Evolutionary conservation across 352 stramenopile genomes (phyloP), one percentile per base, ranked within the genome.

Genomic region (Phytopythium litorale): DNA sequence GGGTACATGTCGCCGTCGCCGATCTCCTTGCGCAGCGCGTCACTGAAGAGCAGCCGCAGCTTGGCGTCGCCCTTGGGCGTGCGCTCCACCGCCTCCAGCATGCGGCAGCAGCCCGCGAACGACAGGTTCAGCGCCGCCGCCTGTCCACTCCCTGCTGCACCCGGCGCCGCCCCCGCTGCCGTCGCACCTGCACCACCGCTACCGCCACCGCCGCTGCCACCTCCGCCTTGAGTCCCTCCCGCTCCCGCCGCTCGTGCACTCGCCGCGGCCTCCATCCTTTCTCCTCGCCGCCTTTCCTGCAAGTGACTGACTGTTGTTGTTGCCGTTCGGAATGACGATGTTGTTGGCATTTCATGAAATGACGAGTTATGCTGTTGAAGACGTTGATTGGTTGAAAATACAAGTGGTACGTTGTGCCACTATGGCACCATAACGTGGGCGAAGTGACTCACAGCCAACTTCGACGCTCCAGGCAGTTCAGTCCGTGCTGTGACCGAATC

Each of bases 21-120:
- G 53, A 90, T 72, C 60, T 88, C 66, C 18, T 72, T 43, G 33
- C 78, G 82, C 52, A 95, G 66, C 49, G 72, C 71, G 30, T 79
- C 54, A 64, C 81, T 94, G 59, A 95, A 95, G 38, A 95, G 70
- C 59, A 95, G 67, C 7, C 73, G 65, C 45, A 95, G 64, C 72
- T 94, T 95, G 50, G 68, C 75, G 19, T 95, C 87, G 56, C 68
- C 83, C 62, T 91, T 89, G 19, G 74, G 79, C 21, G 83, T 92
- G 62, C 71, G 71, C 65, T 92, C 84, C 6, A 91, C 75, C 16
- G 67, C 62, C 58, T 92, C 81, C 9, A 95, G 72, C 63, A 92
- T 79, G 55, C 67, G 76, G 67, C 87, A 95, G 53, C 88, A 85
- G 48, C 70, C 79, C 19, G 66, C 79, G 63, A 95, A 95, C 23